Evolutionary conservation across 495 filamentous ascomycete species (phyloP).

Genomic region (Podospora tetraspora): DNA sequence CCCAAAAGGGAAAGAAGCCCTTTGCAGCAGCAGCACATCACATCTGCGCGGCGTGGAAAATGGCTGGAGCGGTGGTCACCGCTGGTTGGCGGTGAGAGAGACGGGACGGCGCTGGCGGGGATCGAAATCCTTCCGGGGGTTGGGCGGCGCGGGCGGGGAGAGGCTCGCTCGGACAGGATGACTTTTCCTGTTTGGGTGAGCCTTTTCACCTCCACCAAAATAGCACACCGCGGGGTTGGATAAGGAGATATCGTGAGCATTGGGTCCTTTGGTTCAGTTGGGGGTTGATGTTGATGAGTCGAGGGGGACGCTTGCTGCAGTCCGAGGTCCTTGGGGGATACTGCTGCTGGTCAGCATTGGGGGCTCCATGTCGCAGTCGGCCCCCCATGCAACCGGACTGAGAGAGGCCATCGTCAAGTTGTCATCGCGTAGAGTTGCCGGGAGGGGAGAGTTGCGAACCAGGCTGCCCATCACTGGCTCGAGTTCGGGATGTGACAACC

Average conservation of each 20-base stretch:
- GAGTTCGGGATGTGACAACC: background rate
- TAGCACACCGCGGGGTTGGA: background rate
- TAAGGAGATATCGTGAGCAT: background rate
- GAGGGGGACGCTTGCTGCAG: background rate
- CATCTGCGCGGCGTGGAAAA: background rate
- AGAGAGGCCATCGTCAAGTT: background rate
- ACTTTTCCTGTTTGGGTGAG: background rate
- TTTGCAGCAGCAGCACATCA: background rate
- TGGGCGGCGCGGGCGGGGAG: background rate
- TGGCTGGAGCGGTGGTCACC: background rate
- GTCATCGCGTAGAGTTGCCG: background rate
- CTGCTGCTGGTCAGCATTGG: background rate
- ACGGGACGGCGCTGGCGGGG: background rate
- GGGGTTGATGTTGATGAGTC: background rate
- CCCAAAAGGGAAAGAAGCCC: background rate
- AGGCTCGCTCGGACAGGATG: background rate
- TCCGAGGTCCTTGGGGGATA: background rate
- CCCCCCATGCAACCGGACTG: background rate
- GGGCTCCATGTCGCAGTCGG: background rate
- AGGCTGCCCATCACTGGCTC: background rate
- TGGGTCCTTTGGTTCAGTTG: slow-evolving; percentile 3
- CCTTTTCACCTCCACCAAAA: background rate
- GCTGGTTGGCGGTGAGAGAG: background rate
- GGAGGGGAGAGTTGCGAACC: background rate
- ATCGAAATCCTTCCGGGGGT: background rate